Base-by-base conservation (phyloP, 75 land plant genomes). In the Picea sitchensis region DNA sequence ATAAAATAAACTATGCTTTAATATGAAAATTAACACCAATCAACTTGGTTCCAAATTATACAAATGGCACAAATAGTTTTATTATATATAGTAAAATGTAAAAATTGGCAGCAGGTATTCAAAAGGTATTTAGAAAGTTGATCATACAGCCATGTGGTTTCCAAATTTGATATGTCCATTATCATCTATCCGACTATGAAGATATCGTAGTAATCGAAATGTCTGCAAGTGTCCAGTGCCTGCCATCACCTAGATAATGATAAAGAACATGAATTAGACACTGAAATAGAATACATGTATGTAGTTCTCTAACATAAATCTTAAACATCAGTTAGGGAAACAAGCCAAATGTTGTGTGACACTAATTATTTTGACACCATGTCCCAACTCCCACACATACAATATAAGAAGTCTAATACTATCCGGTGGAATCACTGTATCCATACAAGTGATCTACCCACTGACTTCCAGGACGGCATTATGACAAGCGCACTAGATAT, bases 151-250 rank as follows among this genome's bases (percentile, higher is more conserved):
- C 98, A 95, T 95, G 79, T 98, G 98, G 61, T 87, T 87, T 44
- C 99, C 99, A 86, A 86, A 98, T 69, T 78, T 91, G 71, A 91
- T 87, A 81, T 94, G 90, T 21, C 93, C 97, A 86, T 95, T 93
- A 14, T 85, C 78, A 78, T 93, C 92, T 77, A 81, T 95, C 75
- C 99, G 80, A 26, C 88, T 76, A 36, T 91, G 90, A 23, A 98
- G 89, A 82, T 91, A 98, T 72, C 92, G 86, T 51, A 98, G 61
- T 5, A 98, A 80, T 62, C 88, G 81, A 59, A 98, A 89, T 38
- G 98, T 98, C 76, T 89, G 88, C 80, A 98, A 75, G 83, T 98
- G 92, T 26, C 99, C 99, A 73, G 96, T 92, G 76, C 99, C 99
- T 58, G 99, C 99, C 99, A 98, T 98, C 71, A 98, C 95, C 99